A percentile compares a stretch with the other conserved stretches of the same genome.
Evolutionary conservation across 2,329 filamentous ascomycete species (phyloP).

Genomic region (Aspergillus ustus): DNA sequence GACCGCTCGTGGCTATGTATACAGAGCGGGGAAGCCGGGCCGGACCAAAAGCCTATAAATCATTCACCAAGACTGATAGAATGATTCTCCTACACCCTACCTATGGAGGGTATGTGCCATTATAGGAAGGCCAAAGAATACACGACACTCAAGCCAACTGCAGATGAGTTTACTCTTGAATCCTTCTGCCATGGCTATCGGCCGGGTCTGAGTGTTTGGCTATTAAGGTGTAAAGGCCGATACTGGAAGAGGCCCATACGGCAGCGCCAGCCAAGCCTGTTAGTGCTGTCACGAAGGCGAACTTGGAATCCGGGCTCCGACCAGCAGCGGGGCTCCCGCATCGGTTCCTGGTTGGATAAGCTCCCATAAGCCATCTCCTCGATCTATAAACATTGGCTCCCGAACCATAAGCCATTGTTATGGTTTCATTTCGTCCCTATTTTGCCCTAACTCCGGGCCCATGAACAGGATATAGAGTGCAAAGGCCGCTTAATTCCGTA

Average conservation of each 20-base stretch:
- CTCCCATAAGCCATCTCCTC: neutral
- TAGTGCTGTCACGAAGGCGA: no score
- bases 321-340: neutral
- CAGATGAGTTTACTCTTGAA: neutral
- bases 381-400: neutral
- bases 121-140: neutral
- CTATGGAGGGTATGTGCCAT: neutral
- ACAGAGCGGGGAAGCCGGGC: neutral
- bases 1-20: no score
- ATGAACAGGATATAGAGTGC: neutral
- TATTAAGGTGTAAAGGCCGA: no score
- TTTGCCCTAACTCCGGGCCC: neutral
- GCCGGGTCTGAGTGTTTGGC: no score
- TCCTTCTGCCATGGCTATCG: neutral
- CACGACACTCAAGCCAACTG: neutral
- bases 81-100: neutral
- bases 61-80: neutral
- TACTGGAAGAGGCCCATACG: no score
- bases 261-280: no score
- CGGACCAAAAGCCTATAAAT: neutral
- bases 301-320: no score
- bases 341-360: neutral
- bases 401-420: neutral
- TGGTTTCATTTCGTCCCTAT: neutral
- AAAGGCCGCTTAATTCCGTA: neutral